Evolutionary conservation across 164 flowering plant species (phyloP).

Genomic region (Vitis rupestris): DNA sequence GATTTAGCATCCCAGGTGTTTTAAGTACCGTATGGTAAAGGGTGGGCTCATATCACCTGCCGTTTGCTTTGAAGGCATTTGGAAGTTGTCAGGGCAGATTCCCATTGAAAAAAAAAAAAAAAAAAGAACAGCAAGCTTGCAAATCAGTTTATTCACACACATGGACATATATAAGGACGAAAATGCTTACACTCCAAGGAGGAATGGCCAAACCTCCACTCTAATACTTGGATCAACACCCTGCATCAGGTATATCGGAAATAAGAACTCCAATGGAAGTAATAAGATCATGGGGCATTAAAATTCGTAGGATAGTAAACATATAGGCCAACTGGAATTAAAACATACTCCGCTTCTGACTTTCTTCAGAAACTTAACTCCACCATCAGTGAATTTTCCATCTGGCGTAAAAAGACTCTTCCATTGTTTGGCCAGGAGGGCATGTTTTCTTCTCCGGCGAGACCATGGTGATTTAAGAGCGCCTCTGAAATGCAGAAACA

Average conservation of each 20-base stretch:
- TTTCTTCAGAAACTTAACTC: slow-evolving; percentile 76
- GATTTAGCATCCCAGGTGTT: too few species aligned
- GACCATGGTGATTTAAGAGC: slow-evolving; percentile 90
- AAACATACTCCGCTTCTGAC: slow-evolving; percentile 84
- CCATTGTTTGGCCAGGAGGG: slow-evolving; percentile 71
- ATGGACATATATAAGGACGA: background rate
- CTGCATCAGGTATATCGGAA: slow-evolving; percentile 11
- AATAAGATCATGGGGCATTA: background rate
- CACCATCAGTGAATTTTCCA: slow-evolving; percentile 71
- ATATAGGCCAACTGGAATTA: background rate
- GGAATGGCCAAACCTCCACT: slow-evolving; percentile 48
- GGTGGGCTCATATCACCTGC: too few species aligned
- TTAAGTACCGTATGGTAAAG: too few species aligned
- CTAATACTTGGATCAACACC: slow-evolving; percentile 43
- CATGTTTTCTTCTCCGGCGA: slow-evolving; percentile 71
- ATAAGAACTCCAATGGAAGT: background rate
- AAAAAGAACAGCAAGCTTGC: too few species aligned
- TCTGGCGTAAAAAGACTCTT: slow-evolving; percentile 56
- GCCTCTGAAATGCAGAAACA: slow-evolving; percentile 40
- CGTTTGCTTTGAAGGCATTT: too few species aligned
- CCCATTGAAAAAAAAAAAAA: too few species aligned
- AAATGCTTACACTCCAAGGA: slow-evolving; percentile 42
- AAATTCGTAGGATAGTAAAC: background rate
- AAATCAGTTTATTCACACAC: background rate
- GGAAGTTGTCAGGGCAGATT: too few species aligned